A percentile compares a stretch with the other conserved stretches of the same genome.
Conservation (phyloP, 345 rosid genomes). For the Gossypioides kirkii region DNA sequence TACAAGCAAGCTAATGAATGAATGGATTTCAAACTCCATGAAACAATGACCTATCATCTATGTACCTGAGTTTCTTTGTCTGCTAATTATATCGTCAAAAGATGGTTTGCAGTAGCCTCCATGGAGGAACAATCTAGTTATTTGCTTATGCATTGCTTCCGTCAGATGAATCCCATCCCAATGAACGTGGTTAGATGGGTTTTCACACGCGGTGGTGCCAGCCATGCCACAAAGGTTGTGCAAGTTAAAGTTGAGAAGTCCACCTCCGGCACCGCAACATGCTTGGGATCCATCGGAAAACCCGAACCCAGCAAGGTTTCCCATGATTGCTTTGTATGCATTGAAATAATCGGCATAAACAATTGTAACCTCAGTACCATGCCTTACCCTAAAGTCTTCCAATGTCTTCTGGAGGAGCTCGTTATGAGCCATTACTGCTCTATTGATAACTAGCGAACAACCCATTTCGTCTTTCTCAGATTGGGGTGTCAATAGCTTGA, state of each 20-base stretch:
- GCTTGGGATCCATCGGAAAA: conserved; percentile 36
- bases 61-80: background rate
- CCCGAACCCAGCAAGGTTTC: conserved; percentile 13
- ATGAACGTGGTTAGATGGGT: conserved; percentile 18
- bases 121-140: conserved; percentile 27
- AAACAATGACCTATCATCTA: background rate
- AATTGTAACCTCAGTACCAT: conserved; percentile 5
- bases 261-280: conserved; percentile 37
- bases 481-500: conserved; percentile 8
- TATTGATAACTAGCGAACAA: conserved; percentile 26
- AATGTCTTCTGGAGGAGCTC: conserved; percentile 31
- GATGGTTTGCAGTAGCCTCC: conserved; percentile 33
- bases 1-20: background rate
- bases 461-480: conserved; percentile 27
- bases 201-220: conserved; percentile 22
- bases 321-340: conserved; percentile 1
- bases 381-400: conserved; percentile 10
- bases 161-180: conserved; percentile 56
- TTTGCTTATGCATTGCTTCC: conserved; percentile 26
- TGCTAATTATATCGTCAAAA: conserved; percentile 18
- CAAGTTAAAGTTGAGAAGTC: conserved; percentile 32
- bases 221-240: conserved; percentile 29
- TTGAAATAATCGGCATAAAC: conserved; percentile 30
- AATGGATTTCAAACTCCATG: background rate
- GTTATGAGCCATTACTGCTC: conserved; percentile 29